Evolutionary conservation across 179 eudicot species (phyloP).

Genomic region (Beta corolliflora): DNA sequence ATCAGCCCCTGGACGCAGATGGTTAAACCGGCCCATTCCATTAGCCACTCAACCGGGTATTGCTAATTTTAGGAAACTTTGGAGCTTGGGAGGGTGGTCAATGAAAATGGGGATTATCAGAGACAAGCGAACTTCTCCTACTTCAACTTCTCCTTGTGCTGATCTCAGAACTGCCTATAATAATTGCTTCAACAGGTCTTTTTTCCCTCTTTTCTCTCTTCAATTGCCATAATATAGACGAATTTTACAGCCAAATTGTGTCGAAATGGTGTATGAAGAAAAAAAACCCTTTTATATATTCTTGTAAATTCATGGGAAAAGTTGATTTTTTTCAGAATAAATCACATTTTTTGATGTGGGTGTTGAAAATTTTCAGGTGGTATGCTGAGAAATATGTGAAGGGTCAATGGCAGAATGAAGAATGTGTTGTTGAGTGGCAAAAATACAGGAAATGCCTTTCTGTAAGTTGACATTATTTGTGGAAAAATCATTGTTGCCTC

Average conservation of each 20-base stretch:
- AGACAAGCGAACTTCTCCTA: slow-evolving; percentile 43
- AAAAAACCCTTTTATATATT: not conserved
- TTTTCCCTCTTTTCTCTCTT: not conserved
- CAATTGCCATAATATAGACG: not conserved
- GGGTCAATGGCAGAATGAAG: slow-evolving; percentile 92
- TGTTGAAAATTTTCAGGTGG: slow-evolving; percentile 56
- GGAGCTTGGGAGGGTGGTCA: not conserved
- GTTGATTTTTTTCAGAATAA: not conserved
- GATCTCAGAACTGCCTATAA: slow-evolving; percentile 72
- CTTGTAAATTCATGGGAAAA: not conserved
- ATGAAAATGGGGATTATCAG: slow-evolving; percentile 54
- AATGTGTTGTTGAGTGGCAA: slow-evolving; percentile 80
- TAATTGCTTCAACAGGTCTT: slow-evolving; percentile 73
- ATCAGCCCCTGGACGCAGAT: no score
- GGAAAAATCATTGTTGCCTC: not conserved
- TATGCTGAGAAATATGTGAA: slow-evolving; percentile 88
- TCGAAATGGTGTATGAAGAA: not conserved
- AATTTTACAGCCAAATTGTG: not conserved
- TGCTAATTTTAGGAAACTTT: not conserved
- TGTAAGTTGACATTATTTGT: slow-evolving; percentile 39
- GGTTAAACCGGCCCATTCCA: not conserved
- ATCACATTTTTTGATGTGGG: slow-evolving; percentile 21
- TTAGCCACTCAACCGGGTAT: not conserved
- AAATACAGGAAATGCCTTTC: slow-evolving; percentile 87
- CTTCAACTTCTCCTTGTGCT: slow-evolving; percentile 71